Evolutionary conservation across 805 yeast genomes (phyloP), one percentile per base, ranked within the genome.

Genomic region (Candida xiaguanensis): DNA sequence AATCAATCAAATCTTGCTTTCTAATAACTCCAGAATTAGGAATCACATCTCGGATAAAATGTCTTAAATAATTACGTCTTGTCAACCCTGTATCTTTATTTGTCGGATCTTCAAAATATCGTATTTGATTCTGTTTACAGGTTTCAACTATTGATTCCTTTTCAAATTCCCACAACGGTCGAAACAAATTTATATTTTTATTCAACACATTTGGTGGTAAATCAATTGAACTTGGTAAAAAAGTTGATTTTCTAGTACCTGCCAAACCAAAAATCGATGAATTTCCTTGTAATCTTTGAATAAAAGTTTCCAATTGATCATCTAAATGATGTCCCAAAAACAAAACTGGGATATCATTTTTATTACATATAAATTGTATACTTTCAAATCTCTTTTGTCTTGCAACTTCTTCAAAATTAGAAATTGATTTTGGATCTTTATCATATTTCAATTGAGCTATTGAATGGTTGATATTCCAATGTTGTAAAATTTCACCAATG

Each of bases 51-150:
- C 45, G 38, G 29, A 43, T 40, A 45, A 61, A 58, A 46, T 60
- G 58, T 27, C 93, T 63, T 2, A 78, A 61, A 13, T 69, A 58
- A 49, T 85, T 85, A 36, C 95, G 63, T 26, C 61, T 49, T 0
- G 91, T 84, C 32, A 80, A 64, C 8, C 52, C 49, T 2, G 70
- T 59, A 47, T 81, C 79, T 2, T 51, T 50, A 46, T 86, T 86
- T 0, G 91, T 78, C 2, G 60, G 52, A 49, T 86, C 95, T 49
- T 85, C 90, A 52, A 80, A 78, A 91, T 93, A 85, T 0, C 43
- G 35, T 0, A 85, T 45, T 1, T 47, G 39, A 15, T 67, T 53
- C 0, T 38, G 34, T 8, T 38, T 29, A 39, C 89, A 82, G 9
- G 75, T 73, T 0, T 64, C 52, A 5, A 66, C 57, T 2, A 83